Percentiles rank a stretch among this genome's conserved stretches.
phyloP scores from a whole-genome alignment of 2,329 filamentous ascomycete species.

The Diaporthe destruens region DNA sequence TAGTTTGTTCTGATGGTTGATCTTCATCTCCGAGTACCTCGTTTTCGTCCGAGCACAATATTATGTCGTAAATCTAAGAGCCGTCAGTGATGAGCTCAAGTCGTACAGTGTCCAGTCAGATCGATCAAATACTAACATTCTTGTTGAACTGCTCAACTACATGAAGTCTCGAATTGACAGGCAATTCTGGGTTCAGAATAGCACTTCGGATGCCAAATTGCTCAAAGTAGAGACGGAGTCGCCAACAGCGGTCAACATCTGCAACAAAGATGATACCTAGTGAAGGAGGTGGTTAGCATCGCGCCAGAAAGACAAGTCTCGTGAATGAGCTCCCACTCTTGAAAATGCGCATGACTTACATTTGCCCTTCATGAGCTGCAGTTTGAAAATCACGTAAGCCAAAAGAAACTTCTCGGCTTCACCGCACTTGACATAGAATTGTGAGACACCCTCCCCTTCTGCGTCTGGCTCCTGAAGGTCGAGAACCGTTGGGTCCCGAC shows the following conservation, averaged over 20 bases:
- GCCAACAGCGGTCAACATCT: slow-evolving; percentile 89
- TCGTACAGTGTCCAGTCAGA: too few relatives aligned
- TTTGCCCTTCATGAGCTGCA: slow-evolving; percentile 94
- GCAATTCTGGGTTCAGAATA: slow-evolving; percentile 93
- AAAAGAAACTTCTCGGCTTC: slow-evolving; percentile 98
- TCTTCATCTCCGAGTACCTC: slow-evolving; percentile 81
- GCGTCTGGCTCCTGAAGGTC: slow-evolving; percentile 87
- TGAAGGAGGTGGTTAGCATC: slow-evolving; percentile 9
- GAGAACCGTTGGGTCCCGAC: slow-evolving; percentile 81
- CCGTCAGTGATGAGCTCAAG: slow-evolving; percentile 10
- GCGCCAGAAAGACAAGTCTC: background rate
- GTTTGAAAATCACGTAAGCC: slow-evolving; percentile 93
- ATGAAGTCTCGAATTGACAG: slow-evolving; percentile 91
- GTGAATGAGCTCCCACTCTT: slow-evolving; percentile 76
- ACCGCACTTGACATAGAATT: slow-evolving; percentile 92
- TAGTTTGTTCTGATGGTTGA: slow-evolving; percentile 49
- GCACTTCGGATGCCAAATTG: slow-evolving; percentile 96
- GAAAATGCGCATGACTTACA: slow-evolving; percentile 54
- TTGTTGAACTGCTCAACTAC: slow-evolving; percentile 98
- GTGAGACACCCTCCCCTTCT: slow-evolving; percentile 81
- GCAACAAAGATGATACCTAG: slow-evolving; percentile 71
- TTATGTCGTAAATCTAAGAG: slow-evolving; percentile 83
- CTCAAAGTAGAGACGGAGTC: slow-evolving; percentile 93
- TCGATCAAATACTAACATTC: slow-evolving; percentile 65
- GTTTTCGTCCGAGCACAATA: slow-evolving; percentile 94